Evolutionary conservation across 2,329 filamentous ascomycete species (phyloP).

Genomic region (Thelonectria discophora): DNA sequence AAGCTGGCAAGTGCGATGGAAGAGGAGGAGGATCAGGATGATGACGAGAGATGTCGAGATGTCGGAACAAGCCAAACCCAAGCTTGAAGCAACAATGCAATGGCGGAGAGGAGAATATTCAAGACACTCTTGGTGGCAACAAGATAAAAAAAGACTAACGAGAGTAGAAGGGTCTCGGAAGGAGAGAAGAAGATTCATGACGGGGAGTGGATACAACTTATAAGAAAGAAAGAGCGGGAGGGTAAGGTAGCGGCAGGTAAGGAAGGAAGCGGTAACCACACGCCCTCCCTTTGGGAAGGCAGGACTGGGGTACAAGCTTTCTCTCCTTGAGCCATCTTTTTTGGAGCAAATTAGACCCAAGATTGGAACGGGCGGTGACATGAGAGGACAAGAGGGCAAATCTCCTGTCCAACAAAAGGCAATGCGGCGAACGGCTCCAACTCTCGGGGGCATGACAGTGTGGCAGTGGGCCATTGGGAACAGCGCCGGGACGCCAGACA

Average conservation of each 20-base stretch:
- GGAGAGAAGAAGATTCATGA: slow-evolving; percentile 40
- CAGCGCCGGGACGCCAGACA: slow-evolving; percentile 36
- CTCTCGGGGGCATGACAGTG: slow-evolving; percentile 42
- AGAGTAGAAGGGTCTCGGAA: slow-evolving; percentile 42
- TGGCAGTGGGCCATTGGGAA: slow-evolving; percentile 38
- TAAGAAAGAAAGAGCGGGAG: slow-evolving; percentile 41
- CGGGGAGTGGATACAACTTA: slow-evolving; percentile 48
- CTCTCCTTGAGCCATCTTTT: slow-evolving; percentile 38
- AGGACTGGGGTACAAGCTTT: slow-evolving; percentile 40
- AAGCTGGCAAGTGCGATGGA: background rate
- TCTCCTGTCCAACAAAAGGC: slow-evolving; percentile 42
- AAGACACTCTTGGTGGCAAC: slow-evolving; percentile 27
- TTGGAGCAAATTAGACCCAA: slow-evolving; percentile 42
- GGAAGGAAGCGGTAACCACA: slow-evolving; percentile 36
- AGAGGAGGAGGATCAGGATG: slow-evolving; percentile 1
- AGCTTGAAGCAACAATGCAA: slow-evolving; percentile 7
- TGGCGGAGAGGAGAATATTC: slow-evolving; percentile 9
- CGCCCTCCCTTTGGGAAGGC: slow-evolving; percentile 41
- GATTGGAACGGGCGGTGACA: slow-evolving; percentile 49
- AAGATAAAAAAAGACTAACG: slow-evolving; percentile 34
- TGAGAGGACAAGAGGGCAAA: slow-evolving; percentile 43
- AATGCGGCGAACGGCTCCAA: slow-evolving; percentile 44
- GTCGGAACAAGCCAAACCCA: slow-evolving; percentile 11
- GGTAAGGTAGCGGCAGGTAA: too few species aligned
- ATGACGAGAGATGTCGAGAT: background rate